Conservation (phyloP, 176 grass and related monocot genomes). For the Triticum turgidum region DNA sequence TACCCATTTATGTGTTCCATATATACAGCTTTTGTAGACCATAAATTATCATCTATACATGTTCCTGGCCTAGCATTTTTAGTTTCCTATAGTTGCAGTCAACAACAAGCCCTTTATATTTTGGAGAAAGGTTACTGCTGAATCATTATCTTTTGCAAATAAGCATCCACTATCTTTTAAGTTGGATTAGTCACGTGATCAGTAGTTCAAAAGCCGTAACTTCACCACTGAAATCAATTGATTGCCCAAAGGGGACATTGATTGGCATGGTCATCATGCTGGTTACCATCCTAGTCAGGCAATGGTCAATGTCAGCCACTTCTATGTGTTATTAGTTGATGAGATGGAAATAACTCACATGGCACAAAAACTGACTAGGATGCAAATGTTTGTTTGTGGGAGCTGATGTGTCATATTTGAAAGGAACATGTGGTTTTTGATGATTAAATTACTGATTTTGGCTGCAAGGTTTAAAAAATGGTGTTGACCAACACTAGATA, state of each 20-base stretch:
- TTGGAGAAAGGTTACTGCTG: slow-evolving; percentile 5
- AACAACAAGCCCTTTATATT: background rate
- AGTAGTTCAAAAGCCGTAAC: background rate
- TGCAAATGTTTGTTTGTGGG: background rate
- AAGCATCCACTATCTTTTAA: slow-evolving; percentile 10
- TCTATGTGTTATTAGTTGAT: slow-evolving; percentile 9
- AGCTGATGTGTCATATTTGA: background rate
- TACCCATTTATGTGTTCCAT: background rate
- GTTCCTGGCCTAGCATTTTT: background rate
- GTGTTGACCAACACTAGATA: background rate
- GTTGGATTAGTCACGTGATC: background rate
- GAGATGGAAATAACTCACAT: background rate
- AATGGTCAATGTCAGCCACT: background rate
- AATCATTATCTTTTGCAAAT: background rate
- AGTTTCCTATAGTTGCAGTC: background rate
- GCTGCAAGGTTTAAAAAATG: background rate
- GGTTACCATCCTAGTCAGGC: slow-evolving; percentile 11
- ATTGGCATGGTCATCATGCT: background rate
- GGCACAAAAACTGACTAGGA: background rate
- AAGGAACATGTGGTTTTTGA: background rate
- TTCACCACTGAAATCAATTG: background rate
- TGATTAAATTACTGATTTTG: background rate
- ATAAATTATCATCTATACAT: background rate
- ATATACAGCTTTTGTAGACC: background rate
- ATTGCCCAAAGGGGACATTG: background rate